phyloP scores from a whole-genome alignment of 1,139 yeast species.

The Blastobotrys ciferrii region DNA sequence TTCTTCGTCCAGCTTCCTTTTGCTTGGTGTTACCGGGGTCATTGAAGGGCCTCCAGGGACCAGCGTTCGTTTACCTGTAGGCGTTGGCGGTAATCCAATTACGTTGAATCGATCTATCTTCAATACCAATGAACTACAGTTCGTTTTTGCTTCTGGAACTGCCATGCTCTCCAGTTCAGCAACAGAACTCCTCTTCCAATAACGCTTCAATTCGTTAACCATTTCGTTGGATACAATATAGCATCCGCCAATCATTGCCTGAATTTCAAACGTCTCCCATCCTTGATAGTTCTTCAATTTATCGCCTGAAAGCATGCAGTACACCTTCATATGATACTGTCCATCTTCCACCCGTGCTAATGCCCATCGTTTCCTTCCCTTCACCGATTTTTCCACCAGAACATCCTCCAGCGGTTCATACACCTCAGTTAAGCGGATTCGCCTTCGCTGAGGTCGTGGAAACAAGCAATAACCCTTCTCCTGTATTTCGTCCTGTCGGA shows the following conservation, averaged over 20 bases:
- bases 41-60: background rate
- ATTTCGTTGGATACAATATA: background rate
- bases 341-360: background rate
- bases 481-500: background rate
- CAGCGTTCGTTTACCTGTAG: background rate
- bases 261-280: background rate
- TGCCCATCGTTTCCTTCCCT: background rate
- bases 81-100: background rate
- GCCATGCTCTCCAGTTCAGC: slow-evolving; percentile 1
- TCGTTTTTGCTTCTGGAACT: background rate
- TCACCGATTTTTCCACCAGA: background rate
- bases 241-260: background rate
- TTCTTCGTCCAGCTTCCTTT: background rate
- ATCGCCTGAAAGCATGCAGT: background rate
- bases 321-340: background rate
- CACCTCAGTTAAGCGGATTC: background rate
- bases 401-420: background rate
- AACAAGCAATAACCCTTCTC: slow-evolving; percentile 4
- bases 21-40: slow-evolving; percentile 6
- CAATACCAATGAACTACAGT: background rate
- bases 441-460: background rate
- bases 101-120: background rate
- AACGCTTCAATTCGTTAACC: slow-evolving; percentile 3
- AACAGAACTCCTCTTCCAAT: slow-evolving; percentile 2
- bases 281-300: background rate